Evolutionary conservation across 148 eudicot genomes (phyloP).

Genomic region (Camellia japonica): DNA sequence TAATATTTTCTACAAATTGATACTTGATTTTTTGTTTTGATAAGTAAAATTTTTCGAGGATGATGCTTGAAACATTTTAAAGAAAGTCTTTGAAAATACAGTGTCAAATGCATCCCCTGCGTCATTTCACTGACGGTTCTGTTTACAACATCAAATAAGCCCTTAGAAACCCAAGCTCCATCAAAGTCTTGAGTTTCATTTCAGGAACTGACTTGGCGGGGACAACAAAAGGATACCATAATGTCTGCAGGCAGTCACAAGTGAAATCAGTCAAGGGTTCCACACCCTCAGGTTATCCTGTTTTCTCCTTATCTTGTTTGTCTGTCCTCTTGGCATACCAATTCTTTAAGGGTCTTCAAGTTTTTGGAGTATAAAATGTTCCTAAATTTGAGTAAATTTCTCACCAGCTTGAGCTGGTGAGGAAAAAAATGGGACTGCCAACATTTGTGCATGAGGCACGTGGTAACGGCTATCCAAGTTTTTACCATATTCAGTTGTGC

Average conservation of each 20-base stretch:
- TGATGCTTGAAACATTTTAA: background rate
- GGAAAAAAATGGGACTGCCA: background rate
- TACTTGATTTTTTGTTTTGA: too few species aligned
- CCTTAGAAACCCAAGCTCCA: conserved; percentile 18
- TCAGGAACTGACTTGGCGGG: conserved; percentile 21
- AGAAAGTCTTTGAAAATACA: background rate
- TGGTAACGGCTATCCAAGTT: background rate
- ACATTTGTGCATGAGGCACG: background rate
- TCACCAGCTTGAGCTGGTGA: background rate
- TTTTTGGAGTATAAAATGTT: background rate
- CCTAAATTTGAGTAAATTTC: background rate
- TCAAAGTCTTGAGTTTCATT: conserved; percentile 16
- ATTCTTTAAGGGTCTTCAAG: background rate
- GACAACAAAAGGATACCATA: conserved; percentile 19
- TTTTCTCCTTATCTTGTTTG: conserved; percentile 10
- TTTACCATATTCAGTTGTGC: too few species aligned
- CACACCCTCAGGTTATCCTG: conserved; percentile 21
- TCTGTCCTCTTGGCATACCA: conserved; percentile 11
- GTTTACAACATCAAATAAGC: conserved; percentile 17
- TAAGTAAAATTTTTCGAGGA: too few species aligned
- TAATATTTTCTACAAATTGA: too few species aligned
- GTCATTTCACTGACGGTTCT: conserved; percentile 12
- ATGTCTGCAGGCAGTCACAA: conserved; percentile 19
- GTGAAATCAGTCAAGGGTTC: conserved; percentile 13
- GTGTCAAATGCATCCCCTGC: background rate